Base-by-base conservation (phyloP, 805 yeast genomes). In the Saturnispora serradocipensis region DNA sequence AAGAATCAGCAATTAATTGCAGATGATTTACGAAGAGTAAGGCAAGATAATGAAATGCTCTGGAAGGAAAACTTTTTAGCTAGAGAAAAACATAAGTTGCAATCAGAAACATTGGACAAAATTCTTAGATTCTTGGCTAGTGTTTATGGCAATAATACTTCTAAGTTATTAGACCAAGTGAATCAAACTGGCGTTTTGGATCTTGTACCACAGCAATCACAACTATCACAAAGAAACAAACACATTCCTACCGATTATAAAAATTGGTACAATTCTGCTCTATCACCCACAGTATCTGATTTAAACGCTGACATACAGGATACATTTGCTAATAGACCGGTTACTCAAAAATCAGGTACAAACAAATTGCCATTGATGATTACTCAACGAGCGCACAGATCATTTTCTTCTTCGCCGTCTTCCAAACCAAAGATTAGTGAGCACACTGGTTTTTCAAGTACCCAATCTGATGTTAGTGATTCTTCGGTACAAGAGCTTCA, bases 61-160 rank as follows among this genome's bases (percentile, higher is more conserved):
- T 93, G 99, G 99, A 83, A 84, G 54, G 98, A 93, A 63, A 84
- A 88, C 61, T 82, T 76, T 63, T 70, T 82, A 53, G 84, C 91
- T 5, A 75, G 97, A 50, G 97, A 91, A 64, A 78, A 90, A 56
- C 87, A 90, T 66, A 80, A 84, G 59, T 76, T 82, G 34, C 98
- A 93, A 64, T 82, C 91, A 40, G 91, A 86, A 56, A 88, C 96
- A 22, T 73, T 93, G 51, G 95, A 89, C 57, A 85, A 87, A 56
- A 91, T 93, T 48, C 69, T 93, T 60, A 79, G 93, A 59, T 91
- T 93, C 58, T 72, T 93, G 60, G 95, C 97, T 2, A 79, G 90
- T 5, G 77, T 91, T 3, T 86, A 85, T 60, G 90, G 90, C 20
- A 77, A 74, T 57, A 79, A 81, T 18, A 76, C 82, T 24, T 78